A percentile compares a stretch with the other conserved stretches of the same genome.
Evolutionary conservation across 768 basidiomycete species (phyloP).

Genomic region (Cystofilobasidium bisporidii): DNA sequence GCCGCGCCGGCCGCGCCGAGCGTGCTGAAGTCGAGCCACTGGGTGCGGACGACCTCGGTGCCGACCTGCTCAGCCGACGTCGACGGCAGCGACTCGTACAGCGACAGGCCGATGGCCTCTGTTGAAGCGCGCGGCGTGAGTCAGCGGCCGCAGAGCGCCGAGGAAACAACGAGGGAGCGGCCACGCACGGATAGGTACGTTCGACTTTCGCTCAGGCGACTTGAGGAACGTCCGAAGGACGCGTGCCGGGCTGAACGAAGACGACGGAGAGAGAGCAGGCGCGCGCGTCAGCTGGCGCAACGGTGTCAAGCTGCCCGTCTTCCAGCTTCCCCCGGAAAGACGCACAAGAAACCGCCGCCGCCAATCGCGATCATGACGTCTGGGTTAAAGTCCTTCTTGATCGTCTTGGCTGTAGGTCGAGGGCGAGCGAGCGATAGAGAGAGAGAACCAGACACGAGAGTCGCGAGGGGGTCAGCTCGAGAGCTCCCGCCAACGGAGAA

Average conservation of each 20-base stretch:
- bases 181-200: constrained; percentile 67
- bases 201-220: constrained; percentile 56
- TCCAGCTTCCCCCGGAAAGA: too few species aligned
- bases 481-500: not conserved
- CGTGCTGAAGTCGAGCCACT: constrained; percentile 61
- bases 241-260: constrained; percentile 19
- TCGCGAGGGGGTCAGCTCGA: not conserved
- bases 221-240: constrained; percentile 69
- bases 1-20: constrained; percentile 12
- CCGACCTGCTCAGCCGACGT: constrained; percentile 57
- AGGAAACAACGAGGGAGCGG: not conserved
- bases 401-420: constrained; percentile 1
- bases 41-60: constrained; percentile 78
- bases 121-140: too few species aligned
- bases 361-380: constrained; percentile 28
- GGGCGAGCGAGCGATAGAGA: too few species aligned
- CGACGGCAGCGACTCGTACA: constrained; percentile 82
- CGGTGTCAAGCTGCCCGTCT: too few species aligned
- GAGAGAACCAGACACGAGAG: not conserved
- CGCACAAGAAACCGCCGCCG: constrained; percentile 28
- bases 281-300: too few species aligned
- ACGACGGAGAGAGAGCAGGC: not conserved
- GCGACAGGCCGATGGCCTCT: constrained; percentile 84
- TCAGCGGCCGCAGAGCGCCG: too few species aligned
- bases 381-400: constrained; percentile 25